Evolutionary conservation across 257 asterid species (phyloP).

Genomic region (Solanum arcanum): DNA sequence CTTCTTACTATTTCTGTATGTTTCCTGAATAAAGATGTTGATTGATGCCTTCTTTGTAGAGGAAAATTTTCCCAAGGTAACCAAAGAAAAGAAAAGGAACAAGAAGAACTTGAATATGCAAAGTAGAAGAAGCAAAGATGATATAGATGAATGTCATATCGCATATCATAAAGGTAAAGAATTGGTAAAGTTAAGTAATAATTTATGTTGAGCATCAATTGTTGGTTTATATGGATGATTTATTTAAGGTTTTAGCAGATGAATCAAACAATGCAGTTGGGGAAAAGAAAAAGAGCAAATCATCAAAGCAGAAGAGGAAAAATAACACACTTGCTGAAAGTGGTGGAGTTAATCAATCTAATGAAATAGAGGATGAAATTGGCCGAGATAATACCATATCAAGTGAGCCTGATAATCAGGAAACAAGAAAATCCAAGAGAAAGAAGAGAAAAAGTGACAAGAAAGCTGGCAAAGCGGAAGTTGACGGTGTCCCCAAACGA

Average conservation of each 20-base stretch:
- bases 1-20: neutral
- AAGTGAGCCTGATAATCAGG: constrained; percentile 7
- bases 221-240: neutral
- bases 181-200: neutral
- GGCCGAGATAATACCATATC: constrained; percentile 4
- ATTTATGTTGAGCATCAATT: neutral
- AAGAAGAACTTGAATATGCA: constrained; percentile 8
- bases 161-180: constrained; percentile 15
- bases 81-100: constrained; percentile 10
- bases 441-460: constrained; percentile 28
- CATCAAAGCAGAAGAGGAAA: constrained; percentile 23
- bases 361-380: constrained; percentile 13
- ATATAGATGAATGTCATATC: neutral
- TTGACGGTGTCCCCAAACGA: constrained; percentile 8
- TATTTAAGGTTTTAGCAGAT: constrained; percentile 15
- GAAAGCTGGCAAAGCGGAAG: constrained; percentile 1
- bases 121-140: constrained; percentile 5
- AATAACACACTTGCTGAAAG: neutral
- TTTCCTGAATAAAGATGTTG: neutral
- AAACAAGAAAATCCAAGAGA: constrained; percentile 20
- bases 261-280: constrained; percentile 5
- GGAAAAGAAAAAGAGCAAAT: constrained; percentile 19
- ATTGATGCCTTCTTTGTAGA: neutral
- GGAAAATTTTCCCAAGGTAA: neutral
- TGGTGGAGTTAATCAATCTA: neutral